Evolutionary conservation across 805 yeast species (phyloP).

Genomic region (Torulaspora gathmanii): DNA sequence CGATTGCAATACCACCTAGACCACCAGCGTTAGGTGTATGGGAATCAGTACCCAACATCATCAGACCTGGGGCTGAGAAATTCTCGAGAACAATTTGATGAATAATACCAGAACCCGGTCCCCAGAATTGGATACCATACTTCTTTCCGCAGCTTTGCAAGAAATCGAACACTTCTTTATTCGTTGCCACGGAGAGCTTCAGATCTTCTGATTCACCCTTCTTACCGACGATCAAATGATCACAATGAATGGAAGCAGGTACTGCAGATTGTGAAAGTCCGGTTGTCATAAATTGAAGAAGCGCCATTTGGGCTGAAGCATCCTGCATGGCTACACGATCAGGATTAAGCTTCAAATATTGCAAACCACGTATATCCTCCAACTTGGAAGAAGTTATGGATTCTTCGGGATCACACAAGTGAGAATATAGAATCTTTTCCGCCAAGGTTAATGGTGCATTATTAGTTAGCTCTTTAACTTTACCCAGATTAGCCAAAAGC

Average conservation of each 20-base stretch:
- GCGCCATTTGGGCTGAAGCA: conserved; percentile 99
- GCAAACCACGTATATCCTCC: conserved; percentile 68
- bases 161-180: conserved; percentile 94
- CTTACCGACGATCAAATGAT: conserved; percentile 95
- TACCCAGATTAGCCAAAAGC: conserved; percentile 56
- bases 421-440: conserved; percentile 91
- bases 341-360: conserved; percentile 88
- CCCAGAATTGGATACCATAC: conserved; percentile 98
- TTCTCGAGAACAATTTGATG: conserved; percentile 97
- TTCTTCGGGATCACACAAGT: conserved; percentile 83
- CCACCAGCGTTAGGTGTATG: conserved; percentile 99
- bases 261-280: conserved; percentile 83
- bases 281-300: conserved; percentile 96
- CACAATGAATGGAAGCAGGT: conserved; percentile 96
- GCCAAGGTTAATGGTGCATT: conserved; percentile 84
- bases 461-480: conserved; percentile 60
- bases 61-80: conserved; percentile 92
- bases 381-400: conserved; percentile 53
- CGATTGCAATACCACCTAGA: conserved; percentile 95
- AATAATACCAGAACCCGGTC: conserved; percentile 98
- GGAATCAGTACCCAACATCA: conserved; percentile 98
- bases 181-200: conserved; percentile 71
- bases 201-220: conserved; percentile 86
- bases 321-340: conserved; percentile 99
- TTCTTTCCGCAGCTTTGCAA: conserved; percentile 87